phyloP scores from a whole-genome alignment of 2,329 filamentous ascomycete species.

The Ophiocordyceps unilateralis region DNA sequence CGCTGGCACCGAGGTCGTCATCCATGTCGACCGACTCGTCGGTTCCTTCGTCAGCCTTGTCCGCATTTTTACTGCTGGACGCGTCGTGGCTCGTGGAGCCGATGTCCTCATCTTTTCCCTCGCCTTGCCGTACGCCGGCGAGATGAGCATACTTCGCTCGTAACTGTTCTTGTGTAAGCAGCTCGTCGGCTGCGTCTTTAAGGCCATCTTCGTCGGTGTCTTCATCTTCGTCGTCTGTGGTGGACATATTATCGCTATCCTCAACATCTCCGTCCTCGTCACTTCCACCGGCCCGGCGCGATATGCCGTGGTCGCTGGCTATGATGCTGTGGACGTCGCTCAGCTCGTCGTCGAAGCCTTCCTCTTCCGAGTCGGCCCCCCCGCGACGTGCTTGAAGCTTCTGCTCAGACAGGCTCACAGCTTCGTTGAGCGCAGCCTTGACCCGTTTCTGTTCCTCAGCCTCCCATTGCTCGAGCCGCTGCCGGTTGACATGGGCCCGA shows the following conservation, averaged over 20 bases:
- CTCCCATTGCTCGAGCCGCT: slow-evolving; percentile 44
- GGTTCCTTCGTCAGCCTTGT: slow-evolving; percentile 29
- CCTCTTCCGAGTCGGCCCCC: slow-evolving; percentile 36
- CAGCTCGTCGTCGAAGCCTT: slow-evolving; percentile 27
- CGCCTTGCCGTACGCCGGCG: slow-evolving; percentile 24
- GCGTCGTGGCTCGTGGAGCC: slow-evolving; percentile 6
- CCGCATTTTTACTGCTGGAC: slow-evolving; percentile 7
- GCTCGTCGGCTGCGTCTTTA: slow-evolving; percentile 39
- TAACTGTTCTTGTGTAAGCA: slow-evolving; percentile 51
- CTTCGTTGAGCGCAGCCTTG: slow-evolving; percentile 55
- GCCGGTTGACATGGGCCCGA: slow-evolving; percentile 40
- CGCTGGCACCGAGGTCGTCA: slow-evolving; percentile 44
- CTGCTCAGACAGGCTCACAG: slow-evolving; percentile 53
- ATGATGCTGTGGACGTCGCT: slow-evolving; percentile 27
- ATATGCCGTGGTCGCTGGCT: slow-evolving; percentile 16
- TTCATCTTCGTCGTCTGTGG: slow-evolving; percentile 45
- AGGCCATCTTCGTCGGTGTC: slow-evolving; percentile 33
- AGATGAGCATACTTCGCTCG: slow-evolving; percentile 51
- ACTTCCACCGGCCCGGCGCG: slow-evolving; percentile 16
- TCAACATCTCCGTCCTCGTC: slow-evolving; percentile 23
- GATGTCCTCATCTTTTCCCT: slow-evolving; percentile 9
- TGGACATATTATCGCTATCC: slow-evolving; percentile 37
- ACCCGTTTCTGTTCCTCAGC: slow-evolving; percentile 45
- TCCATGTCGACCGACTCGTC: slow-evolving; percentile 56
- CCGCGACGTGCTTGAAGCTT: slow-evolving; percentile 45